Conservation (phyloP, 2,329 filamentous ascomycete species). For the Ilyonectria robusta region DNA sequence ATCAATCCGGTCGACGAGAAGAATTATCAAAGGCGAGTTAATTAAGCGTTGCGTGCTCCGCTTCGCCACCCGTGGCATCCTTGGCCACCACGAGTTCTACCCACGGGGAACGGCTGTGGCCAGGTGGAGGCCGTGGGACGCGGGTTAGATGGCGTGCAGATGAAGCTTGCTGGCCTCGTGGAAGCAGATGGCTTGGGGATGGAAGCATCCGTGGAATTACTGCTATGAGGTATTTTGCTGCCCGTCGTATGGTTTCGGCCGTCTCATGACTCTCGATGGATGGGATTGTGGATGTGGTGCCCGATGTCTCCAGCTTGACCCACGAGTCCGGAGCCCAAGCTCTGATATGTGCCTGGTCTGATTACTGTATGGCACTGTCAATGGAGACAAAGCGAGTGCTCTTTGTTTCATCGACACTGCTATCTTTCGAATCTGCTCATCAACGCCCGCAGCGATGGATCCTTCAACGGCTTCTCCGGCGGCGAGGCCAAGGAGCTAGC, state of each 20-base stretch:
- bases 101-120: constrained; percentile 27
- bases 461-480: background rate
- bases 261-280: constrained; percentile 16
- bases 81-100: constrained; percentile 23
- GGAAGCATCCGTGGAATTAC: background rate
- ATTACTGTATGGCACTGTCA: background rate
- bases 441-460: background rate
- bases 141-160: constrained; percentile 4
- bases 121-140: constrained; percentile 13
- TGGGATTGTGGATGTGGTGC: background rate
- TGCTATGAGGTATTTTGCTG: constrained; percentile 24
- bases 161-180: background rate
- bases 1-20: constrained; percentile 3
- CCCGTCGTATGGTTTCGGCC: constrained; percentile 3
- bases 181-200: background rate
- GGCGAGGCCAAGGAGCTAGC: background rate
- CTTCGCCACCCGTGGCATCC: constrained; percentile 15
- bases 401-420: background rate
- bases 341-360: background rate
- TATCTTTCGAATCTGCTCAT: background rate
- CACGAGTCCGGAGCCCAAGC: background rate
- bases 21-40: background rate
- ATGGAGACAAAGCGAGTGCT: background rate
- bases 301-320: background rate
- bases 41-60: constrained; percentile 28